phyloP scores from a whole-genome alignment of 176 grass and related monocot genomes.

The Oryza officinalis region DNA sequence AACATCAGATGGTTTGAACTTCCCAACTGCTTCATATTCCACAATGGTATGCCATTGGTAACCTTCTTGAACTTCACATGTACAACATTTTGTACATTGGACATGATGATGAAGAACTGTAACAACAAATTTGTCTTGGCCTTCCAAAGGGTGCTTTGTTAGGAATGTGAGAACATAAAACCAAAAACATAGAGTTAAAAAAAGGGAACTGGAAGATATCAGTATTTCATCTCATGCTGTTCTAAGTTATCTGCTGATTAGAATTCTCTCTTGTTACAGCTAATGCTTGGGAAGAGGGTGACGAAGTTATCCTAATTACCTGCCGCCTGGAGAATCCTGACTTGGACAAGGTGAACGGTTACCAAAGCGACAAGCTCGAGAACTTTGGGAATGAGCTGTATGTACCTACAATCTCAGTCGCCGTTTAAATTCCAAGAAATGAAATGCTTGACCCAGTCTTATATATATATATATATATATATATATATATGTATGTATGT shows the following conservation, averaged over 20 bases:
- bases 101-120: neutral
- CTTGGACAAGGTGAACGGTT: slow-evolving; percentile 76
- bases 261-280: slow-evolving; percentile 45
- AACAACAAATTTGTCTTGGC: neutral
- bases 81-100: slow-evolving; percentile 1
- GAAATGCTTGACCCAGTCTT: neutral
- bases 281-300: slow-evolving; percentile 98
- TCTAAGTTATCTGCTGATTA: slow-evolving; percentile 11
- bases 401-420: neutral
- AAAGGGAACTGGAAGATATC: neutral
- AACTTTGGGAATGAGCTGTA: slow-evolving; percentile 87
- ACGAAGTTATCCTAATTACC: slow-evolving; percentile 80
- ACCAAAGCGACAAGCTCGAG: slow-evolving; percentile 60
- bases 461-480: neutral
- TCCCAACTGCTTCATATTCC: slow-evolving; percentile 95
- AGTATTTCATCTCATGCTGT: neutral
- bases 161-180: neutral
- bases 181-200: neutral
- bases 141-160: neutral
- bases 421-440: slow-evolving; percentile 33
- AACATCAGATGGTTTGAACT: slow-evolving; percentile 98
- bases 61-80: neutral
- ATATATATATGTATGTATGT: slow-evolving; percentile 9
- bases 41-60: slow-evolving; percentile 64
- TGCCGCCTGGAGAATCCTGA: slow-evolving; percentile 80